A percentile compares a stretch with the other conserved stretches of the same genome.
These are phyloP conservation scores for Leersia perrieri DNA, from an alignment of 176 grass and related monocot species.

Conservation along the genomic window DNA sequence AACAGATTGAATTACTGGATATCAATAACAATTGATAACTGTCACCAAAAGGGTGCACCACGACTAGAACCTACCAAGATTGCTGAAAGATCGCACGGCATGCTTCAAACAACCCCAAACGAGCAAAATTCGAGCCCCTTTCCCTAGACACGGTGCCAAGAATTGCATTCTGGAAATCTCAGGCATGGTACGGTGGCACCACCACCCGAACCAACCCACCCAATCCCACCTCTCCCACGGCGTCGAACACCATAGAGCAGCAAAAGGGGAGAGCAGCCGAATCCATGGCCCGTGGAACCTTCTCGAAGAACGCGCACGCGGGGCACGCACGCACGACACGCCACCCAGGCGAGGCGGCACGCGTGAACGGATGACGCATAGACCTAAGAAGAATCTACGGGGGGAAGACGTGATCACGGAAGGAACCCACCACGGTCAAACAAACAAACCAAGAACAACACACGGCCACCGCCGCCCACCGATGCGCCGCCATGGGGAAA, in stretches of 20 bases:
- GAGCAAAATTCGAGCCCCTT: background rate
- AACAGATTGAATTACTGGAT: conserved; percentile 13
- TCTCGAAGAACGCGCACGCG: conserved; percentile 4
- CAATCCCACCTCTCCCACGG: conserved; percentile 6
- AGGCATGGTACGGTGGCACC: background rate
- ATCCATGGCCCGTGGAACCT: too few species aligned
- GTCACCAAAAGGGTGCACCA: background rate
- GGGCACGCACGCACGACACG: background rate
- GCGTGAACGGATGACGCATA: background rate
- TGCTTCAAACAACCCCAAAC: background rate
- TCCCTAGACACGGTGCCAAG: background rate
- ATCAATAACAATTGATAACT: conserved; percentile 1
- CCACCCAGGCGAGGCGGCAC: too few species aligned
- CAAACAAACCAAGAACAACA: too few species aligned
- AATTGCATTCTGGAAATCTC: conserved; percentile 20
- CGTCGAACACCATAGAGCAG: background rate
- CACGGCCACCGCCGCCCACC: background rate
- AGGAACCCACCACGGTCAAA: background rate
- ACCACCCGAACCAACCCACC: conserved; percentile 6
- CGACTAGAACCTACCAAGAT: background rate
- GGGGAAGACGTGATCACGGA: conserved; percentile 16
- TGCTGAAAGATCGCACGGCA: background rate
- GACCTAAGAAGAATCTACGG: conserved; percentile 10
- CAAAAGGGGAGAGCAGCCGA: too few species aligned
- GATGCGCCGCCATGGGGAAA: background rate